Conservation (phyloP, 2,329 filamentous ascomycete species). For the Phialophora expanda region DNA sequence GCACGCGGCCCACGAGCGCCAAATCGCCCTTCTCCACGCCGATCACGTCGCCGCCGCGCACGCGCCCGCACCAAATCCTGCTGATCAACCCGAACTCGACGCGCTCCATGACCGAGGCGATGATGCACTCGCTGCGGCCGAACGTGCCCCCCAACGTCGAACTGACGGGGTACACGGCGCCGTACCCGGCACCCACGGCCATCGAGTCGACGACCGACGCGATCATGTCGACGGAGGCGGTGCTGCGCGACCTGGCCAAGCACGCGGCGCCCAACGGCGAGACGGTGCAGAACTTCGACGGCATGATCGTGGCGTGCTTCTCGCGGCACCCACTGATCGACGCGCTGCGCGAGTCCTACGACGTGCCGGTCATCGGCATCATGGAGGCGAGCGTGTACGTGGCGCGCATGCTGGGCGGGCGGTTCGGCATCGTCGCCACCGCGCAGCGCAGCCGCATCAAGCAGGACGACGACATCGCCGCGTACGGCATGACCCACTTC, state of each 20-base stretch:
- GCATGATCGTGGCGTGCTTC: constrained; percentile 58
- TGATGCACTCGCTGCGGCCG: constrained; percentile 50
- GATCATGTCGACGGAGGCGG: constrained; percentile 57
- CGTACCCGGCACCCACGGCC: constrained; percentile 56
- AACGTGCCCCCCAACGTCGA: constrained; percentile 56
- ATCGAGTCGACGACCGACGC: constrained; percentile 59
- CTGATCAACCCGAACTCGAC: constrained; percentile 58
- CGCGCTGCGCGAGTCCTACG: constrained; percentile 55
- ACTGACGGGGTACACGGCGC: constrained; percentile 58
- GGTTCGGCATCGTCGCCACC: constrained; percentile 55
- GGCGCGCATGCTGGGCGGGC: constrained; percentile 55
- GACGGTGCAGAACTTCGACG: constrained; percentile 49
- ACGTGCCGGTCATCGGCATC: constrained; percentile 55
- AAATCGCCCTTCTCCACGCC: constrained; percentile 39
- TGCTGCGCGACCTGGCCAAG: constrained; percentile 52
- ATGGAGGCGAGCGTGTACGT: constrained; percentile 60
- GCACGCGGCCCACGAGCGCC: constrained; percentile 31
- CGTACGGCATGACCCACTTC: constrained; percentile 51
- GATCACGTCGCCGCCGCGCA: constrained; percentile 35
- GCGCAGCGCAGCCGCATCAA: constrained; percentile 48
- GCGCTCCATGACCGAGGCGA: constrained; percentile 54
- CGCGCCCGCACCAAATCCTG: constrained; percentile 45
- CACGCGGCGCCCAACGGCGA: constrained; percentile 47
- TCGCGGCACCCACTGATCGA: constrained; percentile 55
- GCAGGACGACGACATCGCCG: constrained; percentile 49